Conservation (phyloP, 257 asterid genomes). For the Solanum medicagineum region DNA sequence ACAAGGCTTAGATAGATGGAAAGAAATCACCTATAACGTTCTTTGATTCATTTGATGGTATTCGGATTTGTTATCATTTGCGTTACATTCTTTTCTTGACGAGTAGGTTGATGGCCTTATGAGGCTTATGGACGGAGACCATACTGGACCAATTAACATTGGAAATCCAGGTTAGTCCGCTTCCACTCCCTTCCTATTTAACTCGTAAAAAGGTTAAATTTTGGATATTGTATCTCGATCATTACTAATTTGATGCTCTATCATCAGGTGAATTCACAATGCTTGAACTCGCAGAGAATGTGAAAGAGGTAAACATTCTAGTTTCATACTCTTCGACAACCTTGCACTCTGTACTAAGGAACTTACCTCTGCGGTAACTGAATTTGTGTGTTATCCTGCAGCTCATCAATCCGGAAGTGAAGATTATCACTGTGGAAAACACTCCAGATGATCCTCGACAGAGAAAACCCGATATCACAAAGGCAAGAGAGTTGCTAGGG, state of each 20-base stretch:
- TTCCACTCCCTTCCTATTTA: neutral
- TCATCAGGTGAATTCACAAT: slow-evolving; percentile 47
- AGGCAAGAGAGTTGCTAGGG: slow-evolving; percentile 72
- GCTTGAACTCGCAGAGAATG: slow-evolving; percentile 54
- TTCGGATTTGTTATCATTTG: neutral
- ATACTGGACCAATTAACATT: slow-evolving; percentile 57
- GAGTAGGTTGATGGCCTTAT: slow-evolving; percentile 41
- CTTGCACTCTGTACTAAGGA: neutral
- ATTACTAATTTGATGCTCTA: neutral
- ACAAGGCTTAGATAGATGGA: neutral
- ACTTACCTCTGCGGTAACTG: neutral
- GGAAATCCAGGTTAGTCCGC: slow-evolving; percentile 46
- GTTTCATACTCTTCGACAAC: neutral
- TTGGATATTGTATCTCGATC: neutral
- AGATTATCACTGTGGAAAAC: slow-evolving; percentile 67
- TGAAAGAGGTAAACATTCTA: slow-evolving; percentile 27
- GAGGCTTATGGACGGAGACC: slow-evolving; percentile 39
- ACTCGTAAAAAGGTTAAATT: neutral
- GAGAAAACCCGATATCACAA: slow-evolving; percentile 79
- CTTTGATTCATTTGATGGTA: neutral
- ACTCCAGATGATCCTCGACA: slow-evolving; percentile 99
- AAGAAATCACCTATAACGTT: neutral
- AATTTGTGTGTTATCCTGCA: slow-evolving; percentile 5
- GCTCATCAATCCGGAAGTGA: slow-evolving; percentile 79
- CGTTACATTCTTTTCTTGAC: neutral